Evolutionary conservation across 441 rosid species (phyloP).

Genomic region (Monsonia emarginata): DNA sequence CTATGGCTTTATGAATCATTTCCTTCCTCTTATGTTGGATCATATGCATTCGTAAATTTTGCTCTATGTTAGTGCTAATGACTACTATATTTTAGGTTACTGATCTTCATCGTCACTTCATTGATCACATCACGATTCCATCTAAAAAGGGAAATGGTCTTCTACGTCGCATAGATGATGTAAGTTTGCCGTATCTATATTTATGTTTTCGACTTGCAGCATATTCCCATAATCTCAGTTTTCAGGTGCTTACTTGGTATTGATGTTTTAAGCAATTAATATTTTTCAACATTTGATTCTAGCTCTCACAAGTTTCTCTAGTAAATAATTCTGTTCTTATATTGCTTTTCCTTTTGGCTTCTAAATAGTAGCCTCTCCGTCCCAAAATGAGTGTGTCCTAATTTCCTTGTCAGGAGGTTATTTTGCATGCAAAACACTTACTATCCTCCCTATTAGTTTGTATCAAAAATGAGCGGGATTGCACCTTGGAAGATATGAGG

Average conservation of each 20-base stretch:
- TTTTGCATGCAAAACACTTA: no score
- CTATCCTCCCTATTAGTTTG: no score
- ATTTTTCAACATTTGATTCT: not conserved
- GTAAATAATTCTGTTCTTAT: not conserved
- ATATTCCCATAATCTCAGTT: not conserved
- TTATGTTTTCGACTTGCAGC: slow-evolving; percentile 1
- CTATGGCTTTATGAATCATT: not conserved
- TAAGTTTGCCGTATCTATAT: slow-evolving; percentile 23
- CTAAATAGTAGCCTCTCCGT: not conserved
- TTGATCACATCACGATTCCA: slow-evolving; percentile 86
- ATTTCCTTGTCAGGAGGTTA: no score
- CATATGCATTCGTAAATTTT: slow-evolving; percentile 6
- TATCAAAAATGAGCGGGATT: no score
- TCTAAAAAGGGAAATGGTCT: slow-evolving; percentile 54
- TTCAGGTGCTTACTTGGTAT: not conserved
- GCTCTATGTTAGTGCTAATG: slow-evolving; percentile 11
- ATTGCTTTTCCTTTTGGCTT: not conserved
- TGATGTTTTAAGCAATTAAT: not conserved
- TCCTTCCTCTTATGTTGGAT: slow-evolving; percentile 7
- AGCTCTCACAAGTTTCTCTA: not conserved
- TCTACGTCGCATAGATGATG: slow-evolving; percentile 85
- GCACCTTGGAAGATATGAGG: no score
- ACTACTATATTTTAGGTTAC: slow-evolving; percentile 42
- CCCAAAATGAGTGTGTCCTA: no score
- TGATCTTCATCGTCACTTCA: slow-evolving; percentile 96